phyloP scores from a whole-genome alignment of 345 rosid species.

The Iberis pinnata region DNA sequence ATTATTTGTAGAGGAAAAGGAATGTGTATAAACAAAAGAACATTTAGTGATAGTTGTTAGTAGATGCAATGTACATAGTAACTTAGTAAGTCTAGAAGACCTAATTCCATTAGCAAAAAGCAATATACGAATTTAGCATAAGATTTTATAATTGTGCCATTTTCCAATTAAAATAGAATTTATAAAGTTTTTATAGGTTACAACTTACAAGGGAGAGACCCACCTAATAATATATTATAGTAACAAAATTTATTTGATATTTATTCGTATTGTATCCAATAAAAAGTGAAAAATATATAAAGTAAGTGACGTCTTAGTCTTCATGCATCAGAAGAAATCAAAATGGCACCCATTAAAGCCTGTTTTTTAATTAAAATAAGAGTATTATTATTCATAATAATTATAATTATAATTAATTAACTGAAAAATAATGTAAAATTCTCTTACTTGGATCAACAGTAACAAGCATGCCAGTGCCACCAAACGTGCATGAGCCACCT shows the following conservation, averaged over 20 bases:
- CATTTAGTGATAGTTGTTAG: slow-evolving; percentile 22
- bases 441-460: slow-evolving; percentile 81
- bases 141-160: slow-evolving; percentile 6
- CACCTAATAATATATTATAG: slow-evolving; percentile 25
- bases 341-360: slow-evolving; percentile 61
- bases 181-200: slow-evolving; percentile 6
- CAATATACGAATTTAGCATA: no score
- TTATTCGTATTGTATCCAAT: neutral
- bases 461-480: slow-evolving; percentile 88
- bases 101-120: slow-evolving; percentile 27
- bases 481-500: slow-evolving; percentile 83
- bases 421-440: neutral
- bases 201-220: slow-evolving; percentile 15
- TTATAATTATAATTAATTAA: no score
- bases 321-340: slow-evolving; percentile 31
- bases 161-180: slow-evolving; percentile 1
- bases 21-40: slow-evolving; percentile 13
- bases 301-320: slow-evolving; percentile 19
- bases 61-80: no score
- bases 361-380: slow-evolving; percentile 18
- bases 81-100: slow-evolving; percentile 22
- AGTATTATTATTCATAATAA: no score
- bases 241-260: slow-evolving; percentile 18
- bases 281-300: neutral
- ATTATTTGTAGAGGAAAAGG: slow-evolving; percentile 5